Evolutionary conservation across 83 land plant species (phyloP), one percentile per base, ranked within the genome.

Genomic region (Diphasiastrum complanatum): DNA sequence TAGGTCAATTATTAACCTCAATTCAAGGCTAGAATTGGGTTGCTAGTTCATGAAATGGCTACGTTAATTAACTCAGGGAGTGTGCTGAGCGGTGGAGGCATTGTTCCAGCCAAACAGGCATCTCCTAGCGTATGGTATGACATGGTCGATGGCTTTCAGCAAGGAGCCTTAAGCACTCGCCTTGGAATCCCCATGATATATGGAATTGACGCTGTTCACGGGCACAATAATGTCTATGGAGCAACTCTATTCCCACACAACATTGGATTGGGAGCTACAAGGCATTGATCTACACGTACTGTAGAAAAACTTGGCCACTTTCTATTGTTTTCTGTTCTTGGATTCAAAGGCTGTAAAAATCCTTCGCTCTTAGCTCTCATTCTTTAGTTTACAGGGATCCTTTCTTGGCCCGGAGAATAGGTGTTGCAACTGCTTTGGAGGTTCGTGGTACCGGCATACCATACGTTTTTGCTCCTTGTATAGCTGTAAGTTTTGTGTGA

Each of bases 201-300:
- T 61, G 89, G 89, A 12, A 79, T 82, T 43, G 87, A 84, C 59
- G 89, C 87, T 26, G 81, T 85, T 50, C 87, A 85, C 72, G 89
- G 89, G 16, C 83, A 85, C 52, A 85, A 83, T 67, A 85, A 79
- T 65, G 90, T 80, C 37, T 83, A 83, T 61, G 82, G 82, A 2
- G 90, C 90, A 2, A 85, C 87, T 20, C 72, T 85, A n/a, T 83
- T 77, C 48, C 87, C 90, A 52, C 87, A 85, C 65, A 85, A 83
- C 55, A 50, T 83, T 36, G 87, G 90, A 3, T 79, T 85, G 38
- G 89, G 89, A 43, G 78, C 75, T 35, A 78, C 83, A 24, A 75
- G 88, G 82, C 65, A 76, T 66, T 74, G 60, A 14, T 30, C 5
- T 33, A 5, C 6, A 12, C 12, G 60, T 56, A 26, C n/a, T 22